Conservation (phyloP, 768 basidiomycete genomes). For the Pluteus cervinus region DNA sequence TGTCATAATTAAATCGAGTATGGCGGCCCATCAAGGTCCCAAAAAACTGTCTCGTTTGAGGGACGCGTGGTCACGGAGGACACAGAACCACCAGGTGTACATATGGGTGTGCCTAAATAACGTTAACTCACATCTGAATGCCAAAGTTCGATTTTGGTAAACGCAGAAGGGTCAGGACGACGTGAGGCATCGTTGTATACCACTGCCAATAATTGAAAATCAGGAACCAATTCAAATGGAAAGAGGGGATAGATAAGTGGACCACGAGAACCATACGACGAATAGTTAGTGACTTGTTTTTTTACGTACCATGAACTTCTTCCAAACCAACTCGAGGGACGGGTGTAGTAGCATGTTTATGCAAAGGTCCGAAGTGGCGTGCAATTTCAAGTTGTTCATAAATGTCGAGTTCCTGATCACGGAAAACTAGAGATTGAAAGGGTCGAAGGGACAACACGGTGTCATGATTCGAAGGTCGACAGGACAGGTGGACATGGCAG, state of each 20-base stretch:
- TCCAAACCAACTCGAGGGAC: conserved; percentile 70
- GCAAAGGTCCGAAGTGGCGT: conserved; percentile 66
- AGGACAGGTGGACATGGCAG: no score
- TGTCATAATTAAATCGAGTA: no score
- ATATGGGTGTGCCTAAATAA: no score
- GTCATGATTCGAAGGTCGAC: no score
- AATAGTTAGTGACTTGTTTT: not conserved
- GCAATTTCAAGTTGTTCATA: conserved; percentile 68
- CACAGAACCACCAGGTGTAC: no score
- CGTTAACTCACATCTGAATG: conserved; percentile 59
- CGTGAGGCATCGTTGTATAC: conserved; percentile 65
- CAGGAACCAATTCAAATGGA: no score
- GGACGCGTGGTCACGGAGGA: no score
- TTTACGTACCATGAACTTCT: conserved; percentile 60
- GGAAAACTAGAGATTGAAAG: conserved; percentile 69
- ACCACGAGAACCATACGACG: not conserved
- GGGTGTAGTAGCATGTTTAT: conserved; percentile 80
- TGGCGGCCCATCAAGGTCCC: no score
- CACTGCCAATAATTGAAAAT: no score
- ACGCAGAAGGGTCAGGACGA: conserved; percentile 57
- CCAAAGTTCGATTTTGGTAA: conserved; percentile 73
- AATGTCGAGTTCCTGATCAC: conserved; percentile 65
- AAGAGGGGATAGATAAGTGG: conserved; percentile 3
- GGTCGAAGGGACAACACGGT: no score
- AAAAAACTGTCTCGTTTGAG: no score